Base-by-base conservation (phyloP, 179 eudicot species). In the Spergularia azorica region DNA sequence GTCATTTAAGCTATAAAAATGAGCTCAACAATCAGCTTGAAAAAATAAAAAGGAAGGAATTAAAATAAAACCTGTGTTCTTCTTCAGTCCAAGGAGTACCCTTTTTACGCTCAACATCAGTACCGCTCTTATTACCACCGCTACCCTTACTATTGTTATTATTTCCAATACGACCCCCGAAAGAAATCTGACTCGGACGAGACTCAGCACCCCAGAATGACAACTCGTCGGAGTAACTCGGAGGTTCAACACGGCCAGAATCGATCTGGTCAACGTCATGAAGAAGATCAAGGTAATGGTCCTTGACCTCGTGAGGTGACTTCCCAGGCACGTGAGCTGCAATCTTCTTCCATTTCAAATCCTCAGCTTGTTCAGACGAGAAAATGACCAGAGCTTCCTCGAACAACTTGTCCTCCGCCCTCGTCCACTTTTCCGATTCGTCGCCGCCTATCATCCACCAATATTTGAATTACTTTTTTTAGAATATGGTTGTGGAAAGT, bases 41-140 rank as follows among this genome's bases (percentile, higher is more conserved):
- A 26, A 26, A 26, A 26, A 26, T 26, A 36, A 73, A n/a, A 12
- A 38, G n/a, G 11, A 11, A 66, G 79, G 36, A 56, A 26, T 39
- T 0, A 18, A 21, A 46, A 54, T 21, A 32, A 54, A 80, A 93
- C 98, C 92, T 91, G 88, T 95, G 98, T 63, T 95, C 98, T 62
- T 95, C 97, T 79, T 91, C 97, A 5, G 98, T 95, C 98, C 97
- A 95, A 7, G 98, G 98, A 0, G 95, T 91, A 9, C 97, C 99
- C 77, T 95, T 95, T 81, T 95, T 95, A 79, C 99, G 74, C 72
- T 95, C 99, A 2, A 70, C 92, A 16, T 91, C 97, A 55, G 76
- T 78, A 39, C 32, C 3, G 17, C 32, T 15, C 39, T 54, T 70
- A 54, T 32, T 32, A 26, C 73, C 73, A 8, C 60, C 73, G 4